Base-by-base conservation (phyloP, 129 eudicot species). In the Arctium lappa region DNA sequence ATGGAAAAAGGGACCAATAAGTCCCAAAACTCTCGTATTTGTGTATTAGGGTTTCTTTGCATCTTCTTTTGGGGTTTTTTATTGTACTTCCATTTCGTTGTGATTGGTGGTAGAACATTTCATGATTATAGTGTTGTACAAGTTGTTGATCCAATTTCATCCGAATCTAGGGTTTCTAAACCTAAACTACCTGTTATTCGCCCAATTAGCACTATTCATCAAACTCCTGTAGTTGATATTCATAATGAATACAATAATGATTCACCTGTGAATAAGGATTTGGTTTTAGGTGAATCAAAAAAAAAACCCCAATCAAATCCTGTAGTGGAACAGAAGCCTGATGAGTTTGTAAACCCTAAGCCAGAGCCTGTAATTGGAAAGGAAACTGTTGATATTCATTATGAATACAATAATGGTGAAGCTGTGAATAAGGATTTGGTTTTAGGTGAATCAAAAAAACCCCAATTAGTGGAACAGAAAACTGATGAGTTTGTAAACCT, bases 1-100 rank as follows among this genome's bases (percentile, higher is more conserved):
- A 95, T 92, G 98, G 98, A 95, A 92, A 95, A 87, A 75, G 91
- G 92, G 15, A 77, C 73, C 12, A 86, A 82, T 8, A 93, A 87
- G 79, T 87, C 78, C 78, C 90, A 93, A 2, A 81, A 80, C 10
- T 87, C 97, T 8, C 89, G 97, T 70, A 48, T 95, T 31, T 93
- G 95, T 87, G 83, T 89, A 7, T 68, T 95, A 85, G 94, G 87
- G 73, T 83, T 88, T 8, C 90, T 93, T 56, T 85, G 97, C 42
- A 89, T 76, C 6, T 86, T 89, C 11, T 93, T 95, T 86, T 95
- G 99, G 99, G 77, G 89, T 0, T 87, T 87, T 42, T 82, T 95
- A 18, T 84, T 95, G 82, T 95, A 91, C 63, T 95, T 95, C 69
- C 97, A 95, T 88, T 93, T 93, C 73, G 86, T 90, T 39, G 72